These are phyloP conservation scores for Colletotrichum coccodes DNA, from an alignment of 2,329 filamentous ascomycete species.

Conservation along the genomic window DNA sequence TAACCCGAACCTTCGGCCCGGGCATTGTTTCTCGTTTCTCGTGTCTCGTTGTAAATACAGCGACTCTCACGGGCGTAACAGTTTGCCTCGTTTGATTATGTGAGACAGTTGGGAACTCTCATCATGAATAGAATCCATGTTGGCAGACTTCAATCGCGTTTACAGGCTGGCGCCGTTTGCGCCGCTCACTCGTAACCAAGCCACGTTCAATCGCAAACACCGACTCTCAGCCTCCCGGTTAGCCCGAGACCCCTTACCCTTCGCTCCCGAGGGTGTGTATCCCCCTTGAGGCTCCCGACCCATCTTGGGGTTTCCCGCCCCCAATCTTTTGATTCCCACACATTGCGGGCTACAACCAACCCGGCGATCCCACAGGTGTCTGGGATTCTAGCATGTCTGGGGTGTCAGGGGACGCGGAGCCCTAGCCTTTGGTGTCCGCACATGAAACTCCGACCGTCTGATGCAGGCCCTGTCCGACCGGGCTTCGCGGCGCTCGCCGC, in stretches of 20 bases:
- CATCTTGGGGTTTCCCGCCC: neutral
- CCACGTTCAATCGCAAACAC: conserved; percentile 18
- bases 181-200: neutral
- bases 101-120: neutral
- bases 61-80: too few relatives aligned
- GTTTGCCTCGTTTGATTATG: neutral
- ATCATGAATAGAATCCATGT: neutral
- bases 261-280: neutral
- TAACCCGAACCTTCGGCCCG: neutral
- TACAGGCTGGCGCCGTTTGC: conserved; percentile 9
- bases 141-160: neutral
- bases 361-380: neutral
- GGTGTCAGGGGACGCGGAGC: neutral
- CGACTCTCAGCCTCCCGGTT: conserved; percentile 9
- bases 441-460: conserved; percentile 32
- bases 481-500: conserved; percentile 20
- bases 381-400: neutral
- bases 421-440: conserved; percentile 6
- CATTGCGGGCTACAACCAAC: neutral
- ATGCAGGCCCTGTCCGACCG: conserved; percentile 28
- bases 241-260: conserved; percentile 19
- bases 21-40: neutral
- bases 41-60: neutral
- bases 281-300: neutral
- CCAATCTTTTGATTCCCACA: conserved; percentile 17